Evolutionary conservation across 2,329 filamentous ascomycete genomes (phyloP), one percentile per base, ranked within the genome.

Genomic region (Stagonosporopsis cucurbitacearum): DNA sequence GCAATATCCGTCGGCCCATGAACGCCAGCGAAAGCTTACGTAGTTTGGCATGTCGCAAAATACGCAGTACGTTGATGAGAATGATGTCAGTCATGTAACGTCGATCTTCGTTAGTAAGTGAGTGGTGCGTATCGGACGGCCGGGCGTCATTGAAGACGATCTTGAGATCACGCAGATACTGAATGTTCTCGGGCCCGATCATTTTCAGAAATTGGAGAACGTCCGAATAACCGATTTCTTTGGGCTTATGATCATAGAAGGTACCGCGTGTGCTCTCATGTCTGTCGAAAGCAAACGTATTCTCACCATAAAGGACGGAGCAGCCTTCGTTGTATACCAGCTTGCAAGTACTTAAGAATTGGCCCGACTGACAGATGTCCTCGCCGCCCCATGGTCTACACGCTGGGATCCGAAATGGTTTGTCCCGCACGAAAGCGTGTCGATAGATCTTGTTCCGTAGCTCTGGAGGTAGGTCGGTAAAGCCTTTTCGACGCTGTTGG

Each of bases 291-390:
- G 70, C 58, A 66, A 83, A 83, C 2, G 66, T 70, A 59, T 83
- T 82, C 58, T 81, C 77, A n/a, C 78, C 74, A 58, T 84, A 84
- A 0, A 84, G 70, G 33, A 83, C 74, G 26, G 70, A 77, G 37
- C 78, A 75, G 20, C 72, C 81, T 71, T 83, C 81, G 28, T 76
- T 65, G 44, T 76, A 68, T 20, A 83, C 73, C 32, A 78, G 69
- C 37, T 70, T 75, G 67, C 79, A 82, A 4, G 78, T 80, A 25
- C 78, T 71, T 25, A 84, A 72, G 30, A 84, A 74, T 4, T 78
- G 77, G 2, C 76, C 69, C 12, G 79, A 80, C 26, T 73, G 74
- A 35, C 65, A 58, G 54, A 82, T 77, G 50, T 75, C 75, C 0
- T 47, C 35, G 17, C 59, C 52, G 3, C 74, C 72, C 53, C 53